These are phyloP conservation scores for Epichloe glyceriae DNA, from an alignment of 2,329 filamentous ascomycete genomes.

Conservation along the genomic window DNA sequence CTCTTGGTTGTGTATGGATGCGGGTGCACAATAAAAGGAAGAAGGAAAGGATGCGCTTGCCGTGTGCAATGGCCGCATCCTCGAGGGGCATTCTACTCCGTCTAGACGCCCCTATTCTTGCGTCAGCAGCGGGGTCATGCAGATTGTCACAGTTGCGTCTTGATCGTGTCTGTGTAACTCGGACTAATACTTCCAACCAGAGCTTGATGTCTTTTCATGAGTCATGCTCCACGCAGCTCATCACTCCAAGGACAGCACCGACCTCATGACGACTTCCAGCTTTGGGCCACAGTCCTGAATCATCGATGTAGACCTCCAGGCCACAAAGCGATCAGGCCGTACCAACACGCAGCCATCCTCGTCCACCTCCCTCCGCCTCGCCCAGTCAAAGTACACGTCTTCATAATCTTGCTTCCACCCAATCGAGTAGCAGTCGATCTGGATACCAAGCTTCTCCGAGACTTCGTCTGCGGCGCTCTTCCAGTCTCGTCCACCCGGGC, in stretches of 20 bases:
- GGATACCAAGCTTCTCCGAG: slow-evolving; percentile 25
- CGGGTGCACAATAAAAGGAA: too few species aligned
- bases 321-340: slow-evolving; percentile 45
- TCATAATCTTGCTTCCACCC: slow-evolving; percentile 47
- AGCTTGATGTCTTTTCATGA: not conserved
- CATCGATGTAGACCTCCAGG: slow-evolving; percentile 28
- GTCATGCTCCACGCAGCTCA: not conserved
- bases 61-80: too few species aligned
- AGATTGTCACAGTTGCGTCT: too few species aligned
- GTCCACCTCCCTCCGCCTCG: slow-evolving; percentile 34
- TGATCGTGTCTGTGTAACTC: too few species aligned
- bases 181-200: too few species aligned
- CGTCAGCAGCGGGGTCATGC: not conserved
- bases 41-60: too few species aligned
- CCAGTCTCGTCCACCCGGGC: slow-evolving; percentile 44
- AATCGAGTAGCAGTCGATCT: slow-evolving; percentile 36
- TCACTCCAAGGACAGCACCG: not conserved
- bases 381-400: slow-evolving; percentile 51
- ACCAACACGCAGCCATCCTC: slow-evolving; percentile 46
- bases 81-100: too few species aligned
- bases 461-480: slow-evolving; percentile 32
- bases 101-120: not conserved
- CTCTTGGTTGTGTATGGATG: slow-evolving; percentile 4
- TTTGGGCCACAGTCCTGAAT: not conserved
- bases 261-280: not conserved